Conservation (phyloP, 805 yeast genomes). For the Saccharomyces paradoxus region DNA sequence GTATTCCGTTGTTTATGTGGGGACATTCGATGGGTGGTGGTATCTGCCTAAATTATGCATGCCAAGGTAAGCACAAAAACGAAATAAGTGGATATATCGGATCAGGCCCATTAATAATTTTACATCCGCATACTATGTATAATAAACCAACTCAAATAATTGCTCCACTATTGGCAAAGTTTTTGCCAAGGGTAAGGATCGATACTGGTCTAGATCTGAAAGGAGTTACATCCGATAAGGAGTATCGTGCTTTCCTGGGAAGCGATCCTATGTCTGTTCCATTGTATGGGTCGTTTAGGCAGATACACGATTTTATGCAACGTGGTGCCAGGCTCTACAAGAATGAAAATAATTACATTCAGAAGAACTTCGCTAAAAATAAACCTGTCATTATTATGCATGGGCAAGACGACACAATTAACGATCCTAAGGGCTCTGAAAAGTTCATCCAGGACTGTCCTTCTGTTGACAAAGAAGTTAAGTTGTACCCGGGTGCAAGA, state of each 20-base stretch:
- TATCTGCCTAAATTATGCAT: conserved; percentile 53
- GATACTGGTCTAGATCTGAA: conserved; percentile 49
- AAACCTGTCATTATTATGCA: conserved; percentile 51
- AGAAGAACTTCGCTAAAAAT: conserved; percentile 24
- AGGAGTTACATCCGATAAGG: conserved; percentile 43
- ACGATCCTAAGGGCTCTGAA: conserved; percentile 42
- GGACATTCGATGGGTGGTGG: conserved; percentile 87
- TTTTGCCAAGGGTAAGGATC: conserved; percentile 43
- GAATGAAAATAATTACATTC: conserved; percentile 30
- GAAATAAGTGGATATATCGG: conserved; percentile 40
- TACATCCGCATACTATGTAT: conserved; percentile 57
- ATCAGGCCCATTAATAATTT: conserved; percentile 51
- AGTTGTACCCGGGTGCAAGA: conserved; percentile 20
- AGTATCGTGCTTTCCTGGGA: conserved; percentile 39
- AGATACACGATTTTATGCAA: conserved; percentile 49
- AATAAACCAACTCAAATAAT: conserved; percentile 34
- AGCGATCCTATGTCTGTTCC: conserved; percentile 39
- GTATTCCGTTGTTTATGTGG: conserved; percentile 37
- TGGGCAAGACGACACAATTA: conserved; percentile 57
- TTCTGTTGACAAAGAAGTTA: conserved; percentile 17
- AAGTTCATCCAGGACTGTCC: conserved; percentile 33
- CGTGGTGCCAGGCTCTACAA: conserved; percentile 50
- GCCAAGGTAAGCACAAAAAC: conserved; percentile 43
- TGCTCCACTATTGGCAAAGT: conserved; percentile 35
- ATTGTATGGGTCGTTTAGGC: conserved; percentile 44